Evolutionary conservation across 345 rosid species (phyloP).

Genomic region (Pistacia atlantica): DNA sequence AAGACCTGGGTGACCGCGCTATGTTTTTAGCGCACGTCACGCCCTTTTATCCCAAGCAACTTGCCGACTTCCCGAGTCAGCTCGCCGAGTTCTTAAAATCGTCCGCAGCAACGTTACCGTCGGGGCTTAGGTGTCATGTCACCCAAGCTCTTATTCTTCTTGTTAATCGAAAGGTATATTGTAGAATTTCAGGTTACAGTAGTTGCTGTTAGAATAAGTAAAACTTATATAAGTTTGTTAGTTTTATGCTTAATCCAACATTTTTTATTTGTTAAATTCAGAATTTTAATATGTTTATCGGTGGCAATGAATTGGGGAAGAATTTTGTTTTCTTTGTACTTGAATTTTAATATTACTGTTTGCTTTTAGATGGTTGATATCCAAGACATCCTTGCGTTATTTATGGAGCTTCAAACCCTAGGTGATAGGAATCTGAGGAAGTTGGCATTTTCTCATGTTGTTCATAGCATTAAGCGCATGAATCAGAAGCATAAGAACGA

Average conservation of each 20-base stretch:
- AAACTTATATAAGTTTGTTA: neutral
- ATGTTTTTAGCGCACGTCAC: conserved; percentile 82
- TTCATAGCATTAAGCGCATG: conserved; percentile 77
- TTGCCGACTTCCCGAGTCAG: conserved; percentile 60
- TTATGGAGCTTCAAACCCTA: conserved; percentile 81
- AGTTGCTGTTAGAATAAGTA: neutral
- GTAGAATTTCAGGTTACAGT: neutral
- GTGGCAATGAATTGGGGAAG: neutral
- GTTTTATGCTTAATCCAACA: neutral
- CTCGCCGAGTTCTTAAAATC: conserved; percentile 73
- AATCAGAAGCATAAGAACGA: conserved; percentile 78
- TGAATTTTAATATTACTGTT: conserved; percentile 18
- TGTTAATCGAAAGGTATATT: conserved; percentile 60
- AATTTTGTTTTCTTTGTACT: neutral
- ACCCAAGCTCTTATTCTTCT: conserved; percentile 81
- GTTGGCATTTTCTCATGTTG: conserved; percentile 80
- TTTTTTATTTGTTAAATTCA: neutral
- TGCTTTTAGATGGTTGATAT: conserved; percentile 64
- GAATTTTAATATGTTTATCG: neutral
- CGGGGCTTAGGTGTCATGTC: conserved; percentile 74
- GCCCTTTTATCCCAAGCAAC: conserved; percentile 73
- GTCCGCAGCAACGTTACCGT: conserved; percentile 64
- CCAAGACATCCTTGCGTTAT: conserved; percentile 64
- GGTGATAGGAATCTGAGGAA: conserved; percentile 73
- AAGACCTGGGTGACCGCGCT: conserved; percentile 80